These are phyloP conservation scores for Beauveria asiatica DNA, from an alignment of 2,329 filamentous ascomycete species.

Conservation along the genomic window DNA sequence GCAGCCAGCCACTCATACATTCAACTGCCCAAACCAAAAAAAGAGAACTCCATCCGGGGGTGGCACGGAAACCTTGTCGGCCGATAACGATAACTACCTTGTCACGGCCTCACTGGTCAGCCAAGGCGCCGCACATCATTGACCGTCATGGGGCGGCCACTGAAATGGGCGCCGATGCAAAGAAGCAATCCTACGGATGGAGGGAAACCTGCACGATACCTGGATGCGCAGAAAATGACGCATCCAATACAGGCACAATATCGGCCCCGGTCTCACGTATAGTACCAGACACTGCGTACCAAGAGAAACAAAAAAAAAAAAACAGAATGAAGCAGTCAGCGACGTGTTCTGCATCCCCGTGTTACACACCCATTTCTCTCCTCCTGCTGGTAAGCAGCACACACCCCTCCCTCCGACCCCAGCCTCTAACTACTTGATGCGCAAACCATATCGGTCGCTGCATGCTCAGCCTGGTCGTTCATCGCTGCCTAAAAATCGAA, in stretches of 20 bases:
- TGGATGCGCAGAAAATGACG: constrained; percentile 1
- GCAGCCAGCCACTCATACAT: not conserved
- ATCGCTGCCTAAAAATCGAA: not conserved
- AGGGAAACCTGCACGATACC: not conserved
- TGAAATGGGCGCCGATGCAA: not conserved
- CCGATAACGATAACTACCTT: not conserved
- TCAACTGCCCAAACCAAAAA: not conserved
- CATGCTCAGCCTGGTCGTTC: not conserved
- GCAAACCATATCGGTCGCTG: not conserved
- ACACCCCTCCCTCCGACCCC: not conserved
- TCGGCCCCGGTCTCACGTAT: not conserved
- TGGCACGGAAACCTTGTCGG: not conserved
- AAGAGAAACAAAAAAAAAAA: not conserved
- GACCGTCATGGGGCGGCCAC: not conserved
- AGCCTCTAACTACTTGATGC: not conserved
- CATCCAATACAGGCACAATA: not conserved
- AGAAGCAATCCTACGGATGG: not conserved
- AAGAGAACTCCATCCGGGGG: not conserved
- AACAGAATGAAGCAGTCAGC: not conserved
- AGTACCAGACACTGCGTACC: not conserved
- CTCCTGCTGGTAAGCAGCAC: not conserved
- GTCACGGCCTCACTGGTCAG: not conserved
- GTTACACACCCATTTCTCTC: not conserved
- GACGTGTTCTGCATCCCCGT: not conserved
- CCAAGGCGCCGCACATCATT: too few relatives aligned